Percentiles rank a stretch among this genome's conserved stretches.
These are phyloP conservation scores for Mycena filopes DNA, from an alignment of 768 basidiomycete genomes.

Conservation along the genomic window DNA sequence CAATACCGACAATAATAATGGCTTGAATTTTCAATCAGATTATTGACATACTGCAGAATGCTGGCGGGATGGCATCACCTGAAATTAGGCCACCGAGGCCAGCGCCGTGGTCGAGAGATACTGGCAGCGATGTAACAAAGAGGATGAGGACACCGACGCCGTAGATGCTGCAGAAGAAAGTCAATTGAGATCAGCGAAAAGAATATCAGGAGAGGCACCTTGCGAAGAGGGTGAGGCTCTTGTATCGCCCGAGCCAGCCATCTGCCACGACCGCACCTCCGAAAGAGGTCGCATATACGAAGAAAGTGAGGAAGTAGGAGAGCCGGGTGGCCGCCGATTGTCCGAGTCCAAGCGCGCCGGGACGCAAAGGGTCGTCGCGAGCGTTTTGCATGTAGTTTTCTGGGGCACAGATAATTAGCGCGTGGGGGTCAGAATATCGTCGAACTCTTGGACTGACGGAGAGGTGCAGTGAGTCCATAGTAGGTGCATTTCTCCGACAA, in stretches of 20 bases:
- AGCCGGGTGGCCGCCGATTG: constrained; percentile 21
- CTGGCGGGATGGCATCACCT: not conserved
- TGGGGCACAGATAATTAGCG: too few species aligned
- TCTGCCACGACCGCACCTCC: constrained; percentile 24
- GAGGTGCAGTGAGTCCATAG: constrained; percentile 21
- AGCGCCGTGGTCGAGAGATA: constrained; percentile 17
- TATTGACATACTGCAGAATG: too few species aligned
- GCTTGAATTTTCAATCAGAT: not conserved
- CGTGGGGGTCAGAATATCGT: not conserved
- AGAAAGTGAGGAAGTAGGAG: constrained; percentile 23
- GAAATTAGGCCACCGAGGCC: constrained; percentile 22
- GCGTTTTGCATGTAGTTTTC: constrained; percentile 26
- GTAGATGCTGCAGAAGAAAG: constrained; percentile 6
- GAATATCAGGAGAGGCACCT: not conserved
- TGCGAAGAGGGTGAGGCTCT: constrained; percentile 19
- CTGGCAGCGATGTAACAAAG: constrained; percentile 20
- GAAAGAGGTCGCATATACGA: constrained; percentile 23
- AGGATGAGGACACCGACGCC: constrained; percentile 13
- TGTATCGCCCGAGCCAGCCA: constrained; percentile 28
- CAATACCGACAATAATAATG: constrained; percentile 19
- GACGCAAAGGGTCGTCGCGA: constrained; percentile 20
- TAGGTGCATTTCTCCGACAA: constrained; percentile 22
- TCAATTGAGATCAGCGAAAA: not conserved
- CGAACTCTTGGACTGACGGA: not conserved
- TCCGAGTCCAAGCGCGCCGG: constrained; percentile 24